Conservation (phyloP, 805 yeast species). For the Teunomyces barrocoloradensis region DNA sequence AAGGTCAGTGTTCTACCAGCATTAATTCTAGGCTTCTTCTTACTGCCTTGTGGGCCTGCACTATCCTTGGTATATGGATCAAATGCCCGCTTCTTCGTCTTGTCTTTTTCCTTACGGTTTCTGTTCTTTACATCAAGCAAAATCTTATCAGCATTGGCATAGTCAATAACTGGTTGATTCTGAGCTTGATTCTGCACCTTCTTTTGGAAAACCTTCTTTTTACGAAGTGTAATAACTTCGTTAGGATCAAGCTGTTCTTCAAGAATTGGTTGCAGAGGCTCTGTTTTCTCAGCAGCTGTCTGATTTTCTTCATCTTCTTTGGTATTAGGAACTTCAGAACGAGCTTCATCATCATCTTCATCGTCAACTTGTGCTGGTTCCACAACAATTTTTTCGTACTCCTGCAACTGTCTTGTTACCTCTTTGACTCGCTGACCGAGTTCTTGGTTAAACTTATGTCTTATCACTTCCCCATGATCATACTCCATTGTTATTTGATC, state of each 20-base stretch:
- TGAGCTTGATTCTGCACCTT: conserved; percentile 7
- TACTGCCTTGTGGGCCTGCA: conserved; percentile 55
- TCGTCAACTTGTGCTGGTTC: conserved; percentile 9
- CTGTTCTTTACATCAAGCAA: conserved; percentile 21
- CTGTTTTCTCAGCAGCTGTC: not conserved
- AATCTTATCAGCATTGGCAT: conserved; percentile 42
- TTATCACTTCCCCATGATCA: conserved; percentile 11
- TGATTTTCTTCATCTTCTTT: not conserved
- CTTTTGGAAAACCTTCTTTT: conserved; percentile 13
- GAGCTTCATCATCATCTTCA: conserved; percentile 1
- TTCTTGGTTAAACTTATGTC: conserved; percentile 18
- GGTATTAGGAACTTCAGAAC: not conserved
- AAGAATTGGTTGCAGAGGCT: not conserved
- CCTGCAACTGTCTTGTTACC: conserved; percentile 12
- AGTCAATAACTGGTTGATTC: conserved; percentile 39
- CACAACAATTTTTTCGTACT: conserved; percentile 8
- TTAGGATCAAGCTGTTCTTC: conserved; percentile 20
- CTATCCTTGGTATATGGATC: conserved; percentile 57
- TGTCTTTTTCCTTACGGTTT: conserved; percentile 14
- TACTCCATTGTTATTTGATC: conserved; percentile 14
- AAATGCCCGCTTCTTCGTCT: conserved; percentile 43
- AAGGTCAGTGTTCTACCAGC: conserved; percentile 40
- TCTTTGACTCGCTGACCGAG: conserved; percentile 11
- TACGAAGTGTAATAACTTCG: conserved; percentile 42
- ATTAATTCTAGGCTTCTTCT: conserved; percentile 37